Evolutionary conservation across 2,329 filamentous ascomycete species (phyloP).

Genomic region (Zalaria obscura): DNA sequence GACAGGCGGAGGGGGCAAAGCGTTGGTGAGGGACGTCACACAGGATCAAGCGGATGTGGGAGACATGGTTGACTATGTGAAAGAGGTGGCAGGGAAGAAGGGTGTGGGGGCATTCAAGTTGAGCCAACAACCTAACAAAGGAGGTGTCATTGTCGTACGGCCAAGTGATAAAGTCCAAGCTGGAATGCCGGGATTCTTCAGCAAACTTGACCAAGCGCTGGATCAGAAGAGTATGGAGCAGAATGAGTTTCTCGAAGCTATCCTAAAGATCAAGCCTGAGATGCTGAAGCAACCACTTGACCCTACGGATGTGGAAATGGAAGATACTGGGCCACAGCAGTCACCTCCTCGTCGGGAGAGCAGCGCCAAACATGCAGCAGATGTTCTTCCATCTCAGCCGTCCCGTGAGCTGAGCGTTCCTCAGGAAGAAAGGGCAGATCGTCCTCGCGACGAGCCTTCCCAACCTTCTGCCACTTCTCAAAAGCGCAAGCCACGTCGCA

Average conservation of each 20-base stretch:
- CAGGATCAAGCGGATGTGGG: slow-evolving; percentile 48
- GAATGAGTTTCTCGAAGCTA: slow-evolving; percentile 81
- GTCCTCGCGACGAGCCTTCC: background rate
- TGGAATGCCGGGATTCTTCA: slow-evolving; percentile 12
- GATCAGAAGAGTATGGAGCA: slow-evolving; percentile 78
- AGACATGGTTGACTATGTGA: slow-evolving; percentile 68
- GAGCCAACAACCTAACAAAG: slow-evolving; percentile 12
- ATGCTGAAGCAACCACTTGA: slow-evolving; percentile 53
- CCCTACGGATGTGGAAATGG: slow-evolving; percentile 4
- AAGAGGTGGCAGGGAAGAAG: slow-evolving; percentile 60
- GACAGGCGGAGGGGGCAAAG: slow-evolving; percentile 70
- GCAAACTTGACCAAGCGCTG: slow-evolving; percentile 49
- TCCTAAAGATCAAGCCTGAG: slow-evolving; percentile 65
- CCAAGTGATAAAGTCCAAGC: slow-evolving; percentile 38
- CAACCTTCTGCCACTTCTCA: background rate
- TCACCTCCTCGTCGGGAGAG: background rate
- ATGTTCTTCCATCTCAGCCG: background rate
- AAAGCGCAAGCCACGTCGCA: slow-evolving; percentile 14
- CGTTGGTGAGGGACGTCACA: slow-evolving; percentile 50
- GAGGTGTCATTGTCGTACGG: slow-evolving; percentile 65
- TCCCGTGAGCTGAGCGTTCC: background rate
- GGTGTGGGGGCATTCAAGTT: slow-evolving; percentile 24
- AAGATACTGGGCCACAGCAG: background rate
- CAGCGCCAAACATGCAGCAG: background rate
- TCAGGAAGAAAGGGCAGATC: background rate